Evolutionary conservation across 805 yeast species (phyloP).

Genomic region (Starmerella gropengiesseri): DNA sequence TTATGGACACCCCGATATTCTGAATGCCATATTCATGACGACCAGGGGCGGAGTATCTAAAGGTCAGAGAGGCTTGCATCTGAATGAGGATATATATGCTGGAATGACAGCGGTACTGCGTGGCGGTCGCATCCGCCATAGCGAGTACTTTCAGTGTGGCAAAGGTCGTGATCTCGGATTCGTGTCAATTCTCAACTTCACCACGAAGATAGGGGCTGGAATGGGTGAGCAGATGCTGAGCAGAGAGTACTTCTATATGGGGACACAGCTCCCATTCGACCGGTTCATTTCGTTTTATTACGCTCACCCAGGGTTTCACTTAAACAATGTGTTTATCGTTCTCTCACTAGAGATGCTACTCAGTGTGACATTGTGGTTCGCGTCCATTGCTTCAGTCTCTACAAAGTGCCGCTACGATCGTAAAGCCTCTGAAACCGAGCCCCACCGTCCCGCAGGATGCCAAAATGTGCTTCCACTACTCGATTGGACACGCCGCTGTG

Average conservation of each 20-base stretch:
- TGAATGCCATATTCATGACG: conserved; percentile 64
- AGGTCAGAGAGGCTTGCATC: conserved; percentile 71
- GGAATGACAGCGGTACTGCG: conserved; percentile 70
- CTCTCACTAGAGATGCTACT: conserved; percentile 55
- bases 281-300: conserved; percentile 69
- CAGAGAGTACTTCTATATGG: conserved; percentile 67
- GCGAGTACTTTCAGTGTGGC: conserved; percentile 77
- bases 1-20: conserved; percentile 79
- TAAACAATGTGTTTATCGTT: conserved; percentile 65
- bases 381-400: conserved; percentile 52
- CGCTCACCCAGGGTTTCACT: conserved; percentile 80
- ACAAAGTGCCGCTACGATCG: conserved; percentile 51
- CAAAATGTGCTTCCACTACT: conserved; percentile 58
- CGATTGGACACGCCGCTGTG: conserved; percentile 63
- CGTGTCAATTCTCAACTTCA: conserved; percentile 70
- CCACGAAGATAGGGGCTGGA: conserved; percentile 79
- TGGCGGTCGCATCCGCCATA: conserved; percentile 76
- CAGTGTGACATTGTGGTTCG: conserved; percentile 48
- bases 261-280: conserved; percentile 66
- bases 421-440: conserved; percentile 49
- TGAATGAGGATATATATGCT: conserved; percentile 78
- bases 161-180: conserved; percentile 80
- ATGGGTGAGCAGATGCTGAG: conserved; percentile 85
- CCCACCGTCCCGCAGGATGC: conserved; percentile 58
- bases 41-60: conserved; percentile 82